Evolutionary conservation across 2,329 filamentous ascomycete genomes (phyloP).

Genomic region (Huntiella decipiens): DNA sequence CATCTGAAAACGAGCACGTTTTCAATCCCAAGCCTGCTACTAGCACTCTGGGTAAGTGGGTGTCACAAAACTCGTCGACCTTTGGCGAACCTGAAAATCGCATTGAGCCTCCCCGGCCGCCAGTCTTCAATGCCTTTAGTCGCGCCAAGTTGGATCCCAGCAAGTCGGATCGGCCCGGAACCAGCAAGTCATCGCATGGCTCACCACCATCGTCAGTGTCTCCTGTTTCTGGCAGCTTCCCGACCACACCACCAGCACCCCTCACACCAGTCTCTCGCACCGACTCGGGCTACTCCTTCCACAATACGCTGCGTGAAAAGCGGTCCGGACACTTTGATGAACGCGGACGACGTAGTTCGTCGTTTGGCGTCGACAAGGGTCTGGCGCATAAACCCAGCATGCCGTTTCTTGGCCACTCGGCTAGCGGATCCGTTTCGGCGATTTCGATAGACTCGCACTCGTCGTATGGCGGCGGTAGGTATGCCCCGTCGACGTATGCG

Average conservation of each 20-base stretch:
- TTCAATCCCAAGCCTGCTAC: slow-evolving; percentile 54
- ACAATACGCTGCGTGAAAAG: slow-evolving; percentile 78
- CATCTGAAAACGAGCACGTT: slow-evolving; percentile 64
- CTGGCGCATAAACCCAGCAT: slow-evolving; percentile 50
- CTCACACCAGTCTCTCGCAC: slow-evolving; percentile 67
- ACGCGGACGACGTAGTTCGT: slow-evolving; percentile 73
- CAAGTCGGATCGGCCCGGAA: slow-evolving; percentile 58
- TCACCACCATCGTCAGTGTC: slow-evolving; percentile 50
- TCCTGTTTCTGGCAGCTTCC: slow-evolving; percentile 60
- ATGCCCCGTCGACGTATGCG: slow-evolving; percentile 68
- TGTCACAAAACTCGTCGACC: slow-evolving; percentile 70
- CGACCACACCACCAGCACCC: slow-evolving; percentile 37
- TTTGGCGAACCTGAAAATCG: slow-evolving; percentile 51
- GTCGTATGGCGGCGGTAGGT: slow-evolving; percentile 48
- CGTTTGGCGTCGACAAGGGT: slow-evolving; percentile 62
- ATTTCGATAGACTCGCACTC: slow-evolving; percentile 46
- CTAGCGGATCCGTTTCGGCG: slow-evolving; percentile 39
- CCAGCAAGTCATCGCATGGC: slow-evolving; percentile 43
- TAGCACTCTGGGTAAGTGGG: slow-evolving; percentile 66
- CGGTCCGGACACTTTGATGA: slow-evolving; percentile 82
- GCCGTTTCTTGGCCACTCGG: slow-evolving; percentile 50
- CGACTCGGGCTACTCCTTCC: slow-evolving; percentile 77
- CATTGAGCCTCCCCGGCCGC: slow-evolving; percentile 29
- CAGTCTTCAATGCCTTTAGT: slow-evolving; percentile 82
- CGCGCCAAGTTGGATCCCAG: slow-evolving; percentile 50